Evolutionary conservation across 192 early-diverging fungal species (phyloP).

Genomic region (Coemansia sp.): DNA sequence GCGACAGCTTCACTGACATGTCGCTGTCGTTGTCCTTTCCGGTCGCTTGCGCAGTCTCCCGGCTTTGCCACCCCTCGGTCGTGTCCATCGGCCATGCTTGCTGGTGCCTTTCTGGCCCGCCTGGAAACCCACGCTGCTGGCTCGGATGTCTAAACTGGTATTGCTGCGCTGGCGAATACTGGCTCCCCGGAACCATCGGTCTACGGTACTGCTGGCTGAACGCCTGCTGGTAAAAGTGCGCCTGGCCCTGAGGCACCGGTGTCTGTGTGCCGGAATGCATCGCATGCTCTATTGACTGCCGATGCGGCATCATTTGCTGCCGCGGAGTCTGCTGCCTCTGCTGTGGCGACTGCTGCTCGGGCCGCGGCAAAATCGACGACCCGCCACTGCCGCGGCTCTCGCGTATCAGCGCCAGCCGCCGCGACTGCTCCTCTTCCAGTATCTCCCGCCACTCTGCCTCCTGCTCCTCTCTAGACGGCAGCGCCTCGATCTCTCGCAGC

Average conservation of each 20-base stretch:
- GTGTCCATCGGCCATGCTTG: not conserved
- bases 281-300: constrained; percentile 11
- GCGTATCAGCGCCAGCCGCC: constrained; percentile 30
- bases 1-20: constrained; percentile 39
- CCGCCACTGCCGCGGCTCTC: constrained; percentile 25
- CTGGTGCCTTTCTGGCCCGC: too few relatives aligned
- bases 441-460: constrained; percentile 37
- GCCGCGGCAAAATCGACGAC: constrained; percentile 16
- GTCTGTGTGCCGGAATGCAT: constrained; percentile 1
- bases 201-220: constrained; percentile 1
- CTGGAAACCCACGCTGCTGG: not conserved
- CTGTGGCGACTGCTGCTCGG: constrained; percentile 8
- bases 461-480: constrained; percentile 30
- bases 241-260: constrained; percentile 3
- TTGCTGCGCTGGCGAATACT: not conserved
- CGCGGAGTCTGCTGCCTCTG: constrained; percentile 2
- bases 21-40: constrained; percentile 45
- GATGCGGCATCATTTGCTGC: constrained; percentile 6
- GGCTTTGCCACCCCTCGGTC: not conserved
- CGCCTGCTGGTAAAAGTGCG: constrained; percentile 12
- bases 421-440: constrained; percentile 28
- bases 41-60: not conserved
- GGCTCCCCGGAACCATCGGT: not conserved
- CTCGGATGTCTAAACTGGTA: not conserved
- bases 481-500: constrained; percentile 42